Evolutionary conservation across 2,329 filamentous ascomycete species (phyloP).

Genomic region (Ophiocordyceps camponoti-rufipedis): DNA sequence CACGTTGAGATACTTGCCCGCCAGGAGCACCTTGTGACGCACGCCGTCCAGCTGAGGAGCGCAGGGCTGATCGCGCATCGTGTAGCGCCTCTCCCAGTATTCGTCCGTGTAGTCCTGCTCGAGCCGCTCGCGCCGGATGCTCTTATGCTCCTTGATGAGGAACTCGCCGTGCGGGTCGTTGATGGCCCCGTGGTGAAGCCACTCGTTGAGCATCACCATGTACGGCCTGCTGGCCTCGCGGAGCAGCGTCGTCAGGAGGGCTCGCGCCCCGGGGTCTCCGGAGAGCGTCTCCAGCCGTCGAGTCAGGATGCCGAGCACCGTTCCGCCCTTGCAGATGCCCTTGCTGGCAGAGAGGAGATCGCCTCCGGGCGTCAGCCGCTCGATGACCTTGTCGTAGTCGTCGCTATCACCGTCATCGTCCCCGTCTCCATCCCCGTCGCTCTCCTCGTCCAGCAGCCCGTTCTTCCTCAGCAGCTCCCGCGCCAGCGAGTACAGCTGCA

Average conservation of each 20-base stretch:
- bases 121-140: constrained; percentile 74
- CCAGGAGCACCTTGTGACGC: constrained; percentile 85
- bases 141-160: constrained; percentile 86
- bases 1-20: constrained; percentile 95
- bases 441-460: constrained; percentile 65
- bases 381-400: constrained; percentile 83
- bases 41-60: constrained; percentile 82
- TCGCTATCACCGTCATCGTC: constrained; percentile 52
- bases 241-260: constrained; percentile 63
- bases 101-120: constrained; percentile 97
- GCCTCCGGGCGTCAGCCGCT: constrained; percentile 72
- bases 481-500: constrained; percentile 73
- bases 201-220: constrained; percentile 97
- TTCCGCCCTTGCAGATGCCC: constrained; percentile 92
- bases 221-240: constrained; percentile 85
- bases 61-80: constrained; percentile 76
- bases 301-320: constrained; percentile 77
- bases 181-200: constrained; percentile 91
- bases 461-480: constrained; percentile 81
- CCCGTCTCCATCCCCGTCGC: constrained; percentile 43
- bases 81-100: constrained; percentile 97
- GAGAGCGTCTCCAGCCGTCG: constrained; percentile 76
- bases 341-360: constrained; percentile 66
- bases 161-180: constrained; percentile 90
- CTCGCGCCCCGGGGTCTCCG: constrained; percentile 75